Percentiles rank a stretch among this genome's conserved stretches.
phyloP scores from a whole-genome alignment of 495 filamentous ascomycete genomes.

The Chaetomidium leptoderma region DNA sequence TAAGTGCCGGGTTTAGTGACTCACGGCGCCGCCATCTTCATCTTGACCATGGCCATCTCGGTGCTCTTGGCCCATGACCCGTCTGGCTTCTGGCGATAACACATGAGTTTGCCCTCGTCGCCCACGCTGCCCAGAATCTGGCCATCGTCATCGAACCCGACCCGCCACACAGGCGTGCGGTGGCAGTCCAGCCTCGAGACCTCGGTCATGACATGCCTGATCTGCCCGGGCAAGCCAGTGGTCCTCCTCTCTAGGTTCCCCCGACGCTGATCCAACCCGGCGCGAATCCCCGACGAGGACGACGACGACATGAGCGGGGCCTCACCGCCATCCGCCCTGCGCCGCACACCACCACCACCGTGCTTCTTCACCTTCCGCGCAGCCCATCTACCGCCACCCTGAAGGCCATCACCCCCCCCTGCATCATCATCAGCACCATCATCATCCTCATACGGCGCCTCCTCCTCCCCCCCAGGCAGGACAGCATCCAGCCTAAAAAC shows the following conservation, averaged over 20 bases:
- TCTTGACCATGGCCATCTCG: conserved; percentile 51
- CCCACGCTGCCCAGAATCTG: conserved; percentile 56
- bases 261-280: conserved; percentile 53
- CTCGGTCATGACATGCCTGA: conserved; percentile 45
- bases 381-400: conserved; percentile 15
- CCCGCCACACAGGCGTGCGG: conserved; percentile 56
- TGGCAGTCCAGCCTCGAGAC: conserved; percentile 52
- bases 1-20: too few species aligned
- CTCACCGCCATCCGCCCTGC: background rate
- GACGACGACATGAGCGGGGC: conserved; percentile 27
- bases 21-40: conserved; percentile 42
- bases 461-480: background rate
- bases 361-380: conserved; percentile 27
- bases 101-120: conserved; percentile 57
- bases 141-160: conserved; percentile 58
- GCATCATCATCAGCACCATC: conserved; percentile 25
- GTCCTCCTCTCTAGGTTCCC: conserved; percentile 33
- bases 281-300: conserved; percentile 45
- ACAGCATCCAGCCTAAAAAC: conserved; percentile 63
- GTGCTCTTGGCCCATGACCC: conserved; percentile 53
- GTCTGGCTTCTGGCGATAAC: conserved; percentile 52
- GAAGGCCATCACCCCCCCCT: conserved; percentile 32
- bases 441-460: background rate
- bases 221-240: conserved; percentile 40
- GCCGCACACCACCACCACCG: background rate